phyloP scores from a whole-genome alignment of 306 rosid genomes.

The Fagus crenata region DNA sequence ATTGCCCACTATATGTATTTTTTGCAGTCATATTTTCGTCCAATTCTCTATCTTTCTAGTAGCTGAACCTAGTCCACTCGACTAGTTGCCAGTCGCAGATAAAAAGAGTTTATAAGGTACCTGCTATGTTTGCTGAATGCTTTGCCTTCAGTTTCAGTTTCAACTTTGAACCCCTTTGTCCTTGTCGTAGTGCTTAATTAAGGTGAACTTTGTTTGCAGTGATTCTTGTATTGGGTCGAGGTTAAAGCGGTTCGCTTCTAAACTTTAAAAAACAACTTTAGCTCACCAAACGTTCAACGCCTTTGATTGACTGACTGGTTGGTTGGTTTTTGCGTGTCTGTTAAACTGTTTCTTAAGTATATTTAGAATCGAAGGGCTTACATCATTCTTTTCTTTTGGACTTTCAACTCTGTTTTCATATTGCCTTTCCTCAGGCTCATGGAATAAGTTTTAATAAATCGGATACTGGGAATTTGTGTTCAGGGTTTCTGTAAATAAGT shows the following conservation, averaged over 20 bases:
- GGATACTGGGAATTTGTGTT: slow-evolving; percentile 20
- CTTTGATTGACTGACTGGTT: slow-evolving; percentile 31
- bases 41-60: no score
- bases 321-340: slow-evolving; percentile 14
- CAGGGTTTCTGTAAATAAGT: slow-evolving; percentile 12
- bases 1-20: no score
- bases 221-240: slow-evolving; percentile 18
- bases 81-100: no score
- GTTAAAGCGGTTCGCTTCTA: slow-evolving; percentile 21
- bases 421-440: slow-evolving; percentile 14
- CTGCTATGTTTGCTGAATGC: not conserved
- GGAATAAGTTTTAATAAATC: slow-evolving; percentile 10
- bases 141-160: slow-evolving; percentile 17
- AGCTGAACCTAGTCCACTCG: no score
- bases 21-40: no score
- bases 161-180: not conserved
- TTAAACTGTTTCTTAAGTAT: not conserved
- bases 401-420: slow-evolving; percentile 18
- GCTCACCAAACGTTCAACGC: slow-evolving; percentile 45
- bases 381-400: slow-evolving; percentile 1
- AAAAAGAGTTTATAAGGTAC: not conserved
- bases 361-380: slow-evolving; percentile 2
- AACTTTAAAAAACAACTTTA: slow-evolving; percentile 16
- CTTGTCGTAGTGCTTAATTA: not conserved
- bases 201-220: slow-evolving; percentile 9